phyloP scores from a whole-genome alignment of 805 yeast species.

The Candida nitratophila region DNA sequence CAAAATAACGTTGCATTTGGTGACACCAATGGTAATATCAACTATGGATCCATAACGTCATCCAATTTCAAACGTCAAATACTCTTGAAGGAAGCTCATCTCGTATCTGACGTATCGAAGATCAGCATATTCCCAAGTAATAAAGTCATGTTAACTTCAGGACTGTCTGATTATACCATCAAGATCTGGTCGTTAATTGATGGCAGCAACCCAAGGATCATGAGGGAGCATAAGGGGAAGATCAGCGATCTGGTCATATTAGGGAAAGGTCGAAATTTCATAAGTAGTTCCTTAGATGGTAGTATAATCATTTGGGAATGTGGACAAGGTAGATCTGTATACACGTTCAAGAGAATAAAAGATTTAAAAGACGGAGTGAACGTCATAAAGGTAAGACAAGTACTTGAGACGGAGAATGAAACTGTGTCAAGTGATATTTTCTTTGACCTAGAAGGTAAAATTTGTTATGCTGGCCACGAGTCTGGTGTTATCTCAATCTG shows the following conservation, averaged over 20 bases:
- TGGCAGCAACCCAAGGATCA: constrained; percentile 43
- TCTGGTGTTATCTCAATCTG: constrained; percentile 35
- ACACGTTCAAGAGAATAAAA: constrained; percentile 31
- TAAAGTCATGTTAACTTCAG: constrained; percentile 50
- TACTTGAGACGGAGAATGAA: too few relatives aligned
- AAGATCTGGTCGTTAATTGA: constrained; percentile 53
- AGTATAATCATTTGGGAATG: constrained; percentile 63
- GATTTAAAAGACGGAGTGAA: constrained; percentile 30
- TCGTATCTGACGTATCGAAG: constrained; percentile 32
- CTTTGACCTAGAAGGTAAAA: constrained; percentile 41
- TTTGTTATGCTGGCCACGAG: constrained; percentile 34
- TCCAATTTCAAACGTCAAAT: not conserved
- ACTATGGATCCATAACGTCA: constrained; percentile 5
- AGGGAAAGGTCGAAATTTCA: constrained; percentile 61
- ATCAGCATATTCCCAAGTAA: constrained; percentile 56
- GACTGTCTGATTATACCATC: constrained; percentile 46
- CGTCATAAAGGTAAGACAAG: constrained; percentile 8
- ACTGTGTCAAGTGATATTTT: constrained; percentile 27
- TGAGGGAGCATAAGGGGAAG: constrained; percentile 41
- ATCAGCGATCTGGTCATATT: constrained; percentile 45
- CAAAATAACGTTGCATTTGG: constrained; percentile 8
- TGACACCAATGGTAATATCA: constrained; percentile 9
- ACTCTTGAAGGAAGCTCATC: constrained; percentile 38
- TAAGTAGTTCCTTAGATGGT: constrained; percentile 51
- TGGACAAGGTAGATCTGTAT: constrained; percentile 42